These are phyloP conservation scores for Tolypocladium tropicale DNA, from an alignment of 2,329 filamentous ascomycete species.

Conservation along the genomic window DNA sequence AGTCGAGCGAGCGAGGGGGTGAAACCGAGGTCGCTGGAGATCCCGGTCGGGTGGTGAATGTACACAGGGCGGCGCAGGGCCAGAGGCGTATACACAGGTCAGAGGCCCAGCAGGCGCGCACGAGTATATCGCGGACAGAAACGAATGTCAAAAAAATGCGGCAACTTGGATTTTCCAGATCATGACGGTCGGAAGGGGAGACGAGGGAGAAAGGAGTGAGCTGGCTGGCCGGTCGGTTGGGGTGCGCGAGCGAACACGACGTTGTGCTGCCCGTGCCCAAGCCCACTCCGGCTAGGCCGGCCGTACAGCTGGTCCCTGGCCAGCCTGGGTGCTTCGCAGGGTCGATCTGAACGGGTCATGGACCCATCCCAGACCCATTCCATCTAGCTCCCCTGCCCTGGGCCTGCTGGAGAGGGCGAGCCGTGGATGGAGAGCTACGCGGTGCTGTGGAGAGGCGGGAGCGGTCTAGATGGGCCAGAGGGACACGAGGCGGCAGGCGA, in stretches of 20 bases:
- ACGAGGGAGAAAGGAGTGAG: not conserved
- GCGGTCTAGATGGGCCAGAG: not conserved
- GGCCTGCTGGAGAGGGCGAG: not conserved
- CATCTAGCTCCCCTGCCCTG: not conserved
- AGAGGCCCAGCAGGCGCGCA: not conserved
- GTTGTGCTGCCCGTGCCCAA: not conserved
- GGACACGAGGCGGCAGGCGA: not conserved
- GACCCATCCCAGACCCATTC: constrained; percentile 1
- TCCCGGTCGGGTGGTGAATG: not conserved
- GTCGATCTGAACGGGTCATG: constrained; percentile 2
- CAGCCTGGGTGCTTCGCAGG: not conserved
- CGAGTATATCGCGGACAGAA: not conserved
- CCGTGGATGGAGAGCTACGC: not conserved
- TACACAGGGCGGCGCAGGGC: not conserved
- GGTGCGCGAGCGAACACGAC: constrained; percentile 1
- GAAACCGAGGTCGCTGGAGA: constrained; percentile 2
- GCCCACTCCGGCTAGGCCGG: constrained; percentile 2
- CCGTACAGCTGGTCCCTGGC: constrained; percentile 1
- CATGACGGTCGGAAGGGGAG: not conserved
- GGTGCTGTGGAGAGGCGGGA: not conserved
- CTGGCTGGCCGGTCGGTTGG: not conserved
- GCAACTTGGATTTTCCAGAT: not conserved
- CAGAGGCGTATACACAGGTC: not conserved
- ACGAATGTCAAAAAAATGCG: not conserved
- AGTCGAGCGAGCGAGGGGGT: constrained; percentile 1